Percentiles rank a stretch among this genome's conserved stretches.
Evolutionary conservation across 208 protist genomes (phyloP).

Genomic region (Trypanosoma mega): DNA sequence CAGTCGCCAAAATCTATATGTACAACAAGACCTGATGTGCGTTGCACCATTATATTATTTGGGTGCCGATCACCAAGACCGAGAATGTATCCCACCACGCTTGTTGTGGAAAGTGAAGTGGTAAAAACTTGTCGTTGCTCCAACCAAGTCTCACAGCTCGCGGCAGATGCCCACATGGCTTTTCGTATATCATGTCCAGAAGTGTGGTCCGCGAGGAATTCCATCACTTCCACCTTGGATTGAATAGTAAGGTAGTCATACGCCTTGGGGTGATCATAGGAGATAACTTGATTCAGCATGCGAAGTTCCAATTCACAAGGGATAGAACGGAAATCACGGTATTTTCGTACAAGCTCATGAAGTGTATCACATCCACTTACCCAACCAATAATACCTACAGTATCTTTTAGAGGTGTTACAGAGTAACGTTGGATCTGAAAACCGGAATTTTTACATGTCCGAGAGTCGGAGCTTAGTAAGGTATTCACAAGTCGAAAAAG

Average conservation of each 20-base stretch:
- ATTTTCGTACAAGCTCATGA: slow-evolving; percentile 81
- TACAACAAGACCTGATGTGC: slow-evolving; percentile 94
- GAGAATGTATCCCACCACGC: slow-evolving; percentile 98
- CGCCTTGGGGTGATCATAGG: slow-evolving; percentile 73
- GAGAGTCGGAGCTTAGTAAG: slow-evolving; percentile 92
- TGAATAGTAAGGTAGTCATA: slow-evolving; percentile 86
- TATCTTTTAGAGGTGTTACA: slow-evolving; percentile 98
- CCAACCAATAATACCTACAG: slow-evolving; percentile 99
- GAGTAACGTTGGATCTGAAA: slow-evolving; percentile 93
- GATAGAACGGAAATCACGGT: slow-evolving; percentile 56
- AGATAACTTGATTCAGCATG: slow-evolving; percentile 84
- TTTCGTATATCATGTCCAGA: slow-evolving; percentile 96
- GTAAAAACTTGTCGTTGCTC: slow-evolving; percentile 98
- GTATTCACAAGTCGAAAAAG: slow-evolving; percentile 99
- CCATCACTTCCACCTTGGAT: slow-evolving; percentile 93
- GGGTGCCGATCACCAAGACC: slow-evolving; percentile 99
- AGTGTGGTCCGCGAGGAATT: slow-evolving; percentile 95
- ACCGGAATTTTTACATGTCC: slow-evolving; percentile 81
- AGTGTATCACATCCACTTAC: slow-evolving; percentile 97
- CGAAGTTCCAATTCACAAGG: slow-evolving; percentile 78
- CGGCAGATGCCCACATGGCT: slow-evolving; percentile 95
- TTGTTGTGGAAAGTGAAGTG: slow-evolving; percentile 98
- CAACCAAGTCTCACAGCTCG: slow-evolving; percentile 98
- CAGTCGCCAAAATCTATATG: slow-evolving; percentile 99
- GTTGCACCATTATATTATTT: slow-evolving; percentile 99